phyloP scores from a whole-genome alignment of 2,329 filamentous ascomycete species.

The Paracoccidioides brasiliensis region DNA sequence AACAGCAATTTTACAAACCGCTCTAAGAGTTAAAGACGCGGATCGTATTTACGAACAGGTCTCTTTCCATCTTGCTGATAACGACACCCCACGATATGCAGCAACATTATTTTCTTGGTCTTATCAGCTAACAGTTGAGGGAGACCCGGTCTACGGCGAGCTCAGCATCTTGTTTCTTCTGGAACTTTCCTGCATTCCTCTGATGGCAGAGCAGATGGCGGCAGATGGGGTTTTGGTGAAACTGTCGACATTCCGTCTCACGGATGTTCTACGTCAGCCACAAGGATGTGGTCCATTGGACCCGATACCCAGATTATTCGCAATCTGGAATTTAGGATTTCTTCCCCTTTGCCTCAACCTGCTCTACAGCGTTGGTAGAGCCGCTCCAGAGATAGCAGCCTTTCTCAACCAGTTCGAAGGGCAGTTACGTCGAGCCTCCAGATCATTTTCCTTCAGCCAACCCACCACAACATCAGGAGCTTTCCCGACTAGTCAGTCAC shows the following conservation, averaged over 20 bases:
- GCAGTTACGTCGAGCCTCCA: slow-evolving; percentile 59
- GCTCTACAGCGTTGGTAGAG: slow-evolving; percentile 64
- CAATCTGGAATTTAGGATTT: slow-evolving; percentile 79
- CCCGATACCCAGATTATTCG: slow-evolving; percentile 62
- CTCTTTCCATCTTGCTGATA: slow-evolving; percentile 51
- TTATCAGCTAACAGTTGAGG: slow-evolving; percentile 61
- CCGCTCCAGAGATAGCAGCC: slow-evolving; percentile 68
- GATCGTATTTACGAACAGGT: slow-evolving; percentile 59
- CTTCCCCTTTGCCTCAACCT: slow-evolving; percentile 82
- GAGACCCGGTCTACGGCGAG: slow-evolving; percentile 85
- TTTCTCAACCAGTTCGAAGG: slow-evolving; percentile 83
- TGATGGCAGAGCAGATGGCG: slow-evolving; percentile 78
- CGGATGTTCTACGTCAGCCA: slow-evolving; percentile 56
- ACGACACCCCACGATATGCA: slow-evolving; percentile 63
- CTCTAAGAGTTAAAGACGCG: slow-evolving; percentile 64
- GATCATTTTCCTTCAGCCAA: slow-evolving; percentile 48
- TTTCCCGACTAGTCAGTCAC: slow-evolving; percentile 6
- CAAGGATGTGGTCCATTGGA: slow-evolving; percentile 69
- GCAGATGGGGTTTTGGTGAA: slow-evolving; percentile 72
- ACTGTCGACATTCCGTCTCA: slow-evolving; percentile 65
- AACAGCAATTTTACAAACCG: slow-evolving; percentile 76
- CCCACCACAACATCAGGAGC: slow-evolving; percentile 28
- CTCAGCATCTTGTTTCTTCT: slow-evolving; percentile 80
- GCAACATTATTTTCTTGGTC: slow-evolving; percentile 88
- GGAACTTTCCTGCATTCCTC: slow-evolving; percentile 67